Evolutionary conservation across 1,139 yeast species (phyloP), one percentile per base, ranked within the genome.

Genomic region (Lodderomyces metapsilosis): DNA sequence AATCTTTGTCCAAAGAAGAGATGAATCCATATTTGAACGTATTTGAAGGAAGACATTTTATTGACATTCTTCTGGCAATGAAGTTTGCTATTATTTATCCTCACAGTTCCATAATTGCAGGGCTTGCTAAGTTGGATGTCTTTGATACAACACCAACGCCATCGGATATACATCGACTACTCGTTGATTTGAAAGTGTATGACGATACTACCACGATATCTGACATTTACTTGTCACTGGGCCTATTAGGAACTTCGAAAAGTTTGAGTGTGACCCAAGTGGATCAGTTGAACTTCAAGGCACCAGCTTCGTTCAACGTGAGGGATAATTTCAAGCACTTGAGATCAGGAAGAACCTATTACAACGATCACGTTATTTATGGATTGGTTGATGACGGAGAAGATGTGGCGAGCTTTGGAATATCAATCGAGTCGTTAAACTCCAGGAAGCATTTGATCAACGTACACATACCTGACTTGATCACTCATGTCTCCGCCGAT

Each of bases 391-490:
- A 36, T 17, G 41, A 39, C 4, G 27, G 32, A 3, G 24, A 22
- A 3, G 17, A 23, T 4, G 25, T 11, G 5, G 17, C 45, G 10
- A 36, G 36, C 13, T 35, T 48, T 27, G 74, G 61, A 0, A 48
- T 71, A 1, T 71, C 76, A 0, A 43, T 68, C 28, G 71, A 64
- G 37, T 59, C 61, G 34, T 46, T 62, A 34, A 66, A 62, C 48
- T 48, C 68, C 1, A 51, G 72, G 36, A 58, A 59, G 42, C 59
- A 60, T 43, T 38, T 46, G 13, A 44, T 71, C n/a, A 67, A 68
- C 42, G 44, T 75, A n/a, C 80, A 75, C 47, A 52, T 74, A 12
- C 76, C 77, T 2, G 79, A 74, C 48, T 40, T 71, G 3, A 61
- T 63, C 3, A 55, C 74, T 3, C 56, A 53, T 36, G 33, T 69